A percentile compares a stretch with the other conserved stretches of the same genome.
phyloP scores from a whole-genome alignment of 2,329 filamentous ascomycete species.

The Diaporthe sp. region DNA sequence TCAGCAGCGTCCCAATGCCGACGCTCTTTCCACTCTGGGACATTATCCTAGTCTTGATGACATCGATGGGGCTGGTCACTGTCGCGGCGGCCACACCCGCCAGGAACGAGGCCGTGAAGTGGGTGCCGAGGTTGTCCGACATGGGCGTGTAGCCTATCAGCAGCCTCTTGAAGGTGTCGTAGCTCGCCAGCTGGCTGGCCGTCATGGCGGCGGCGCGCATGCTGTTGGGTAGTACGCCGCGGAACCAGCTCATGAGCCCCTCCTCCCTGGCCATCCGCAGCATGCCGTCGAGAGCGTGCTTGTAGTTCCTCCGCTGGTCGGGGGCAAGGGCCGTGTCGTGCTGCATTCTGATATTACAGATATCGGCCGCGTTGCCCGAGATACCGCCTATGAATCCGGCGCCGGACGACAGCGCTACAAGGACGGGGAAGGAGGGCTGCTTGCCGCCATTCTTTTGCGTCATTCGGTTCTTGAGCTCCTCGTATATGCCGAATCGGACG shows the following conservation, averaged over 20 bases:
- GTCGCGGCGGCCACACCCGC: constrained; percentile 89
- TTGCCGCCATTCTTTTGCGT: constrained; percentile 57
- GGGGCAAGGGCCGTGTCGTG: constrained; percentile 85
- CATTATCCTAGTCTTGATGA: constrained; percentile 93
- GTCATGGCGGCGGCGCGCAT: constrained; percentile 90
- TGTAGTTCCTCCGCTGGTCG: constrained; percentile 86
- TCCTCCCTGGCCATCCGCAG: constrained; percentile 90
- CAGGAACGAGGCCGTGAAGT: constrained; percentile 83
- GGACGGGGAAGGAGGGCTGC: constrained; percentile 78
- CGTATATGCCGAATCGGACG: constrained; percentile 96
- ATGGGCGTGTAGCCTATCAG: constrained; percentile 77
- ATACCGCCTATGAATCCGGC: constrained; percentile 92
- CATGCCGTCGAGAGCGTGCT: constrained; percentile 88
- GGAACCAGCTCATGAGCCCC: constrained; percentile 81
- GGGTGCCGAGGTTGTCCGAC: constrained; percentile 79
- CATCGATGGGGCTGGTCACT: constrained; percentile 87
- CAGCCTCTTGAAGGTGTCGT: constrained; percentile 84
- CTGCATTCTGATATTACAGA: constrained; percentile 99
- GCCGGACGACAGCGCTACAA: constrained; percentile 84
- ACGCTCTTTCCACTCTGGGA: constrained; percentile 66
- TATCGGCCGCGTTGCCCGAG: constrained; percentile 93
- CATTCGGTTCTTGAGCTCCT: constrained; percentile 85
- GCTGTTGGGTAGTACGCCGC: constrained; percentile 88
- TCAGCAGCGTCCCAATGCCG: constrained; percentile 71
- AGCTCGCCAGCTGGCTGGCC: constrained; percentile 84